These are phyloP conservation scores for Dactylellina haptotyla DNA, from an alignment of 2,329 filamentous ascomycete species.

Conservation along the genomic window DNA sequence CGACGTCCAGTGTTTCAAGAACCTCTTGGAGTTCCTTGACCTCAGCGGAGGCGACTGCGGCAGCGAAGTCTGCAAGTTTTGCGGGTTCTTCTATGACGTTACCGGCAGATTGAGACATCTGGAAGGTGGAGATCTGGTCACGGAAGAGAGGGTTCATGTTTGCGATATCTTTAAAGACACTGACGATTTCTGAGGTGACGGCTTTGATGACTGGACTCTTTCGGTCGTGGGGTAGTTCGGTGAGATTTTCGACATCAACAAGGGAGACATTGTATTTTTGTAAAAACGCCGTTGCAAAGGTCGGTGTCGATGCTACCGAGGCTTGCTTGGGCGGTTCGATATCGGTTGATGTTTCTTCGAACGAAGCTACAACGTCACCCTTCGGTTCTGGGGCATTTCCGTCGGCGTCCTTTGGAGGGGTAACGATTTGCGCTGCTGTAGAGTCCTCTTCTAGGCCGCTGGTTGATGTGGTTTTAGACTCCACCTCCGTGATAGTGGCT, in stretches of 20 bases:
- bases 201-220: conserved; percentile 89
- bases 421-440: conserved; percentile 70
- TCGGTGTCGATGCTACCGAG: conserved; percentile 57
- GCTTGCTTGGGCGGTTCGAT: conserved; percentile 60
- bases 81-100: conserved; percentile 95
- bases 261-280: conserved; percentile 91
- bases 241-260: conserved; percentile 92
- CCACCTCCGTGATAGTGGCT: conserved; percentile 58
- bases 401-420: conserved; percentile 63
- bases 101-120: conserved; percentile 91
- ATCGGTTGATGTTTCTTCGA: conserved; percentile 82
- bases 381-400: conserved; percentile 68
- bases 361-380: conserved; percentile 95
- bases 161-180: conserved; percentile 97
- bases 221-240: conserved; percentile 87
- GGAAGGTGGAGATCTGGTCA: conserved; percentile 96
- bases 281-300: conserved; percentile 77
- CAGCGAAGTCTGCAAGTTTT: conserved; percentile 95
- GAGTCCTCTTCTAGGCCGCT: conserved; percentile 67
- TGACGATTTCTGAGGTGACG: conserved; percentile 96
- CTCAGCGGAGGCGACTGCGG: conserved; percentile 93
- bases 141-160: conserved; percentile 93
- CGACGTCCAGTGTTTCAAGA: conserved; percentile 85
- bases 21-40: conserved; percentile 92
- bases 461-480: conserved; percentile 59